These are phyloP conservation scores for Miscanthus sacchariflorus DNA, from an alignment of 202 grass and related monocot species.

Conservation along the genomic window DNA sequence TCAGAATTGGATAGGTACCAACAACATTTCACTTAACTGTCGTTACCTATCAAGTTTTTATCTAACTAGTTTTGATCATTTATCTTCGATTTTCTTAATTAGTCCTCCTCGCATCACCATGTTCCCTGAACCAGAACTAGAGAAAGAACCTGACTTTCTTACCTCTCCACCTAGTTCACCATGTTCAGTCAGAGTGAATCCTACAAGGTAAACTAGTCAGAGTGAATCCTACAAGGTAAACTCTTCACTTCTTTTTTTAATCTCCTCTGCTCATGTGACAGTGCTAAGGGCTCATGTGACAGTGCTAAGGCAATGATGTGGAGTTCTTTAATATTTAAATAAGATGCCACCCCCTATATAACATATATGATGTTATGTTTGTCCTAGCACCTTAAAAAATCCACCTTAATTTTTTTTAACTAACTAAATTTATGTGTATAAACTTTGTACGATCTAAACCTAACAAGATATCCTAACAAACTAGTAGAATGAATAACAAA, in stretches of 20 bases:
- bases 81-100: not conserved
- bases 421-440: too few relatives aligned
- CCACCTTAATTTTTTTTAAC: too few relatives aligned
- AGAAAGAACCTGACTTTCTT: not conserved
- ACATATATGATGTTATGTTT: too few relatives aligned
- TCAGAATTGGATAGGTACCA: constrained; percentile 12
- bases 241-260: too few relatives aligned
- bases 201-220: too few relatives aligned
- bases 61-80: not conserved
- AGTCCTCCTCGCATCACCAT: not conserved
- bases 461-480: too few relatives aligned
- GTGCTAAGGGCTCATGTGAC: not conserved
- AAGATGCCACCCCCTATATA: not conserved
- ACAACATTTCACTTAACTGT: not conserved
- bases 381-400: too few relatives aligned
- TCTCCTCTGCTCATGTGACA: not conserved
- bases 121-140: not conserved
- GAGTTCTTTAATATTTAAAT: not conserved
- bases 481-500: too few relatives aligned
- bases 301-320: too few relatives aligned
- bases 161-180: not conserved
- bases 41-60: not conserved
- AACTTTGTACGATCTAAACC: too few relatives aligned
- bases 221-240: not conserved
- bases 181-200: not conserved